Conservation (phyloP, 176 grass and related monocot species). For the Panicum miliaceum region DNA sequence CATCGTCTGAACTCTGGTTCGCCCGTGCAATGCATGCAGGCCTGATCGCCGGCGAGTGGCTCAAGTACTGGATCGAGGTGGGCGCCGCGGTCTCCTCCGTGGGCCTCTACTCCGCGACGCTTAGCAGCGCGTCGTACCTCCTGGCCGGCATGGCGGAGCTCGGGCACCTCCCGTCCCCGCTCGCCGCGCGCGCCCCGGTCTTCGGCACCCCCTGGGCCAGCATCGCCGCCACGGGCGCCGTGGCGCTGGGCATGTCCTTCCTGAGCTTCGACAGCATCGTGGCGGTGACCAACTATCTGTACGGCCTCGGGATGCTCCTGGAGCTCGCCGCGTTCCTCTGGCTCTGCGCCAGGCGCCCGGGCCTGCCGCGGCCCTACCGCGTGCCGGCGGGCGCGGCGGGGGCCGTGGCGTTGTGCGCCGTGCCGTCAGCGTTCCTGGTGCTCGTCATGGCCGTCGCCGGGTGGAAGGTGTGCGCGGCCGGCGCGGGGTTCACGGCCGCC, state of each 20-base stretch:
- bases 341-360: conserved; percentile 51
- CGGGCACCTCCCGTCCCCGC: conserved; percentile 61
- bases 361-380: conserved; percentile 51
- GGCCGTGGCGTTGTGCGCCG: conserved; percentile 37
- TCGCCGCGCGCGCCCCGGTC: conserved; percentile 44
- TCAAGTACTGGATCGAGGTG: conserved; percentile 85
- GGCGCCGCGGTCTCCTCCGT: conserved; percentile 77
- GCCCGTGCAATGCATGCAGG: conserved; percentile 37
- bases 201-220: conserved; percentile 78
- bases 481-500: conserved; percentile 9
- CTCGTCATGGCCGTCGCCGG: conserved; percentile 49
- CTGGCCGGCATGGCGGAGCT: conserved; percentile 88
- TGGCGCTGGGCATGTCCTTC: conserved; percentile 84
- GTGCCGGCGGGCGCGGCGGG: conserved; percentile 36
- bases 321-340: conserved; percentile 77
- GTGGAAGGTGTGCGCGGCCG: conserved; percentile 42
- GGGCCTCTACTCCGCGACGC: conserved; percentile 73
- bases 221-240: conserved; percentile 54
- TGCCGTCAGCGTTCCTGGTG: conserved; percentile 49
- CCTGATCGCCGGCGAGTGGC: conserved; percentile 69
- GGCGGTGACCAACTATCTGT: conserved; percentile 80
- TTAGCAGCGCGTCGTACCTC: conserved; percentile 81
- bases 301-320: conserved; percentile 86
- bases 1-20: neutral
- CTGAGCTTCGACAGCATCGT: conserved; percentile 81